These are phyloP conservation scores for Dictyophora rubrovolvata DNA, from an alignment of 768 basidiomycete genomes.

Conservation along the genomic window DNA sequence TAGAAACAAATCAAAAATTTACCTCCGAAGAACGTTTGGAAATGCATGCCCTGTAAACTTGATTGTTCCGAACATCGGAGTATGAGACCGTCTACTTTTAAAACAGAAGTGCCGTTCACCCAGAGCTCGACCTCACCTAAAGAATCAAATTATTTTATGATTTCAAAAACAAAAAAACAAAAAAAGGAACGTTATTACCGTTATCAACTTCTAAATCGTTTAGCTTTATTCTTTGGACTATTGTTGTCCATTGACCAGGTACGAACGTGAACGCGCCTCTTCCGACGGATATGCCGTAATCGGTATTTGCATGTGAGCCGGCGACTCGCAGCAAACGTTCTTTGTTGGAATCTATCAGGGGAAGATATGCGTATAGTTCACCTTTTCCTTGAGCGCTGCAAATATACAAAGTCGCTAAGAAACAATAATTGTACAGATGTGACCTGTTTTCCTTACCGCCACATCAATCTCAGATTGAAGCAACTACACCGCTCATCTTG, in stretches of 20 bases:
- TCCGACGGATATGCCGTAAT: slow-evolving; percentile 58
- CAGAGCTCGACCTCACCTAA: slow-evolving; percentile 50
- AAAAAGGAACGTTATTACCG: slow-evolving; percentile 26
- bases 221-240: slow-evolving; percentile 60
- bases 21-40: slow-evolving; percentile 78
- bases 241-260: slow-evolving; percentile 56
- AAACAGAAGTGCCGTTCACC: slow-evolving; percentile 53
- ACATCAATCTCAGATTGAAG: slow-evolving; percentile 65
- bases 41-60: slow-evolving; percentile 54
- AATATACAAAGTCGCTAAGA: background rate
- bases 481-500: slow-evolving; percentile 36
- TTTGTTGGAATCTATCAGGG: slow-evolving; percentile 24
- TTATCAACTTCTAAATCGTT: slow-evolving; percentile 63
- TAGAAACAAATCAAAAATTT: background rate
- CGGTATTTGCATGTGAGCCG: slow-evolving; percentile 44
- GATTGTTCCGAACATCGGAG: slow-evolving; percentile 39
- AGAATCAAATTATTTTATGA: background rate
- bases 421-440: background rate
- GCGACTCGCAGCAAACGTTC: slow-evolving; percentile 31
- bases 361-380: slow-evolving; percentile 67
- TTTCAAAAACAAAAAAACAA: background rate
- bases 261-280: slow-evolving; percentile 58
- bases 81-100: slow-evolving; percentile 46
- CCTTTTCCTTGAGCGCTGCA: slow-evolving; percentile 35
- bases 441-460: slow-evolving; percentile 29